Base-by-base conservation (phyloP, 208 protist species). In the Leishmania amazonensis region DNA sequence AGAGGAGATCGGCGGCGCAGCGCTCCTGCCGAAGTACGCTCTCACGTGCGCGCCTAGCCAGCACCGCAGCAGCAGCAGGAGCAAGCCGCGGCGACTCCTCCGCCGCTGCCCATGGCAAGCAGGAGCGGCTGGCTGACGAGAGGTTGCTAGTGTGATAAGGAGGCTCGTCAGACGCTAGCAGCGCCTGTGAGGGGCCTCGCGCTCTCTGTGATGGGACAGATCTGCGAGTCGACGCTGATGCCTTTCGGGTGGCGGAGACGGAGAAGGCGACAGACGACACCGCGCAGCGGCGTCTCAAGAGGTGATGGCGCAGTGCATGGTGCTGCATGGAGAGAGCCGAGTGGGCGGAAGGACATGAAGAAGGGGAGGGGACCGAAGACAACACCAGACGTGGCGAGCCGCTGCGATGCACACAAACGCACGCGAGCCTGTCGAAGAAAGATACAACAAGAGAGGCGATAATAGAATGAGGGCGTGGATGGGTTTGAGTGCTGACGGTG, bases 1-100 rank as follows among this genome's bases (percentile, higher is more conserved):
- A 86, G 19, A 80, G 65, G 42, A 86, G 47, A 45, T 86, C 83
- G 4, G 78, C 49, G n/a, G 78, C 83, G 35, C 78, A 79, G 28
- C 58, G 13, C 21, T 86, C 78, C 42, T 86, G 83, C 38, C 60
- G 78, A 65, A 80, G 17, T 19, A 80, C 83, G 49, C 83, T 86
- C 24, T 79, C 83, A 40, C 65, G 49, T 28, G 75, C 28, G 13
- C 83, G 83, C 51, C 28, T n/a, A 19, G 70, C 54, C 4, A 86
- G 83, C 75, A 77, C 53, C 4, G 73, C 83, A 17, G 83, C 83
- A 11, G 75, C 83, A 42, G 57, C 40, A 28, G 78, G 75, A 3
- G 83, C 11, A 54, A 86, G 78, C 31, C 67, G 60, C 45, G 64
- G 31, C 40, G 64, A 38, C 57, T 15, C 64, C 15, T 65, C 51